Evolutionary conservation across 495 filamentous ascomycete genomes (phyloP).

Genomic region (Hyaloscypha bicolor): DNA sequence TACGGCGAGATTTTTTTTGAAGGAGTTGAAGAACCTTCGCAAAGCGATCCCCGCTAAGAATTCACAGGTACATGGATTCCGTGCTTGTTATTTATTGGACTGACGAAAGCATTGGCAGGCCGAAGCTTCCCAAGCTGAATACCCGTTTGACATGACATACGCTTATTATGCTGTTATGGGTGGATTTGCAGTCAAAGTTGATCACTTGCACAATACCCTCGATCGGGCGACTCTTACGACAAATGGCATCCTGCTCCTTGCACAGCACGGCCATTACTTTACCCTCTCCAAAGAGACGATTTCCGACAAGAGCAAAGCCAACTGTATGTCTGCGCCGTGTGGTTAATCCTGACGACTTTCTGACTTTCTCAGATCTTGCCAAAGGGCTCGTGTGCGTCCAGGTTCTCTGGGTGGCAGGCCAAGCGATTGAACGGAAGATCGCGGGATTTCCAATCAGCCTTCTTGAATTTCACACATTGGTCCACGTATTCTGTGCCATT

Average conservation of each 20-base stretch:
- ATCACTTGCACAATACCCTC: background rate
- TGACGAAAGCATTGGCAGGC: background rate
- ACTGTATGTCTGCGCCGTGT: background rate
- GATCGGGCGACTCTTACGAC: background rate
- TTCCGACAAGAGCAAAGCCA: slow-evolving; percentile 4
- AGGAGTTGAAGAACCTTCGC: background rate
- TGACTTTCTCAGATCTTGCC: background rate
- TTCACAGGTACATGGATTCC: no score
- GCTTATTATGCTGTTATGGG: background rate
- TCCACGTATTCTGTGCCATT: slow-evolving; percentile 11
- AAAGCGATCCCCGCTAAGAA: no score
- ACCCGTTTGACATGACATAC: background rate
- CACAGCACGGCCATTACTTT: background rate
- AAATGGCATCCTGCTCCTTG: slow-evolving; percentile 2
- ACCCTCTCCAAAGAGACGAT: background rate
- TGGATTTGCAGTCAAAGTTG: background rate
- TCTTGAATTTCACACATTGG: slow-evolving; percentile 7
- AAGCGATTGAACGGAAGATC: background rate
- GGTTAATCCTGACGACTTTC: no score
- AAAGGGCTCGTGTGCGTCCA: slow-evolving; percentile 7
- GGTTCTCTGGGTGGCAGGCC: slow-evolving; percentile 11
- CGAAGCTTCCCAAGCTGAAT: no score
- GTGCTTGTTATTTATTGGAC: background rate
- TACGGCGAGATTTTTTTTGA: background rate
- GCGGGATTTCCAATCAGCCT: background rate